Base-by-base conservation (phyloP, 2,329 filamentous ascomycete species). In the Apiospora rasikravindrae region DNA sequence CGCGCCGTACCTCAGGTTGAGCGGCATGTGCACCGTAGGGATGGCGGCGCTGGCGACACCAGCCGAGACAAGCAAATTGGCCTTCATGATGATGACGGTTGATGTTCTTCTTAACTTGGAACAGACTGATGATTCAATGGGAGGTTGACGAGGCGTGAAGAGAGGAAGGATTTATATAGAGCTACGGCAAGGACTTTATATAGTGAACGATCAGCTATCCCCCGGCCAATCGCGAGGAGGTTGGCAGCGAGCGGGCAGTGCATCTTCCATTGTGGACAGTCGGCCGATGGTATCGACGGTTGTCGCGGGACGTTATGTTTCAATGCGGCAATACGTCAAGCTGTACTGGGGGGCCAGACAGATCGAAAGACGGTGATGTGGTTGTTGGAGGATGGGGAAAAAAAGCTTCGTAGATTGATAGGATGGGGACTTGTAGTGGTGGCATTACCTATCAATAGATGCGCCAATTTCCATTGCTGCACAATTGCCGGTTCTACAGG, bases 21-120 rank as follows among this genome's bases (percentile, higher is more conserved):
- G 64, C 8, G 71, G 71, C n/a, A 72, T 68, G 69, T 70, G 69
- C 13, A 71, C 71, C 47, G 71, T 72, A 22, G 71, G 71, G 19
- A 72, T 66, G 64, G 69, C 69, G 42, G 42, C 69, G 29, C 33
- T 49, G 69, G 61, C 64, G 2, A 37, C 51, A 40, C 24, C 42
- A 33, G 66, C 66, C 42, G 66, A 68, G 16, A 44, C 42, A 7
- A 68, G 66, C 5, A 47, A 26, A 24, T 26, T 47, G 66, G 66
- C 66, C 66, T 68, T 68, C 66, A 68, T 33, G 24, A 33, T 33
- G 40, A 11, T 10, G 5, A n/a, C 45, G 13, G 11, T 6, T 19
- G 66, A 37, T 37, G 4, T 37, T 37, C 33, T 33, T 42, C 33
- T 47, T 24, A 40, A 44, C 8, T 16, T 26, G 42, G 6, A 26